phyloP scores from a whole-genome alignment of 768 basidiomycete species.

The Russula emetica region DNA sequence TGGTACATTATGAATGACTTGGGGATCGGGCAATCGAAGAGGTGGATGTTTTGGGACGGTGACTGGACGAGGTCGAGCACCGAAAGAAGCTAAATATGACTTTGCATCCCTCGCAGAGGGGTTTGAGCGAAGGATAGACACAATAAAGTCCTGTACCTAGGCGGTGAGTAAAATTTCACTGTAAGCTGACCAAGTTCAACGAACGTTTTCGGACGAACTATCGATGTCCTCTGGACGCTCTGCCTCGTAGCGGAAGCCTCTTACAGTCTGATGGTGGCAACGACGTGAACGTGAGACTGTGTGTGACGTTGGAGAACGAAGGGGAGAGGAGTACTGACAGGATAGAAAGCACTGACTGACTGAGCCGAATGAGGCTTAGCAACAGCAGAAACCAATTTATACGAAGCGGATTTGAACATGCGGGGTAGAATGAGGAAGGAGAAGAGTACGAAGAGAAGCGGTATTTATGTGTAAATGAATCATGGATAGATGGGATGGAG shows the following conservation, averaged over 20 bases:
- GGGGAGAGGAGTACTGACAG: slow-evolving; percentile 40
- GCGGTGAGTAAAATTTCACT: slow-evolving; percentile 18
- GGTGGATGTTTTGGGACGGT: slow-evolving; percentile 29
- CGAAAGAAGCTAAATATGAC: slow-evolving; percentile 89
- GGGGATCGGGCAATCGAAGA: slow-evolving; percentile 32
- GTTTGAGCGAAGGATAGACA: slow-evolving; percentile 89
- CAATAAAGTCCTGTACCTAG: slow-evolving; percentile 77
- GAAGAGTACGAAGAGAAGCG: background rate
- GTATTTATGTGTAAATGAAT: slow-evolving; percentile 15
- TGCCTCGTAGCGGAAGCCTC: slow-evolving; percentile 19
- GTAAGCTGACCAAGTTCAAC: slow-evolving; percentile 1
- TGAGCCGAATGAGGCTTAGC: slow-evolving; percentile 29
- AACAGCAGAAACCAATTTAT: slow-evolving; percentile 30
- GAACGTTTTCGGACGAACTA: slow-evolving; percentile 12
- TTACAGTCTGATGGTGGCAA: slow-evolving; percentile 18
- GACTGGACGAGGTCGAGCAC: slow-evolving; percentile 46
- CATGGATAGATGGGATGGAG: slow-evolving; percentile 6
- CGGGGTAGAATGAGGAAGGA: background rate
- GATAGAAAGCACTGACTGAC: slow-evolving; percentile 51
- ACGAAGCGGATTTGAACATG: slow-evolving; percentile 34
- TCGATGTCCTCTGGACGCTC: slow-evolving; percentile 22
- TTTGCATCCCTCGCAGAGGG: slow-evolving; percentile 89
- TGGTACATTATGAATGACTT: slow-evolving; percentile 33
- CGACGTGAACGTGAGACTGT: background rate
- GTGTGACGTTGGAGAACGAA: background rate